phyloP scores from a whole-genome alignment of 768 basidiomycete genomes.

The Suillus brevipes region DNA sequence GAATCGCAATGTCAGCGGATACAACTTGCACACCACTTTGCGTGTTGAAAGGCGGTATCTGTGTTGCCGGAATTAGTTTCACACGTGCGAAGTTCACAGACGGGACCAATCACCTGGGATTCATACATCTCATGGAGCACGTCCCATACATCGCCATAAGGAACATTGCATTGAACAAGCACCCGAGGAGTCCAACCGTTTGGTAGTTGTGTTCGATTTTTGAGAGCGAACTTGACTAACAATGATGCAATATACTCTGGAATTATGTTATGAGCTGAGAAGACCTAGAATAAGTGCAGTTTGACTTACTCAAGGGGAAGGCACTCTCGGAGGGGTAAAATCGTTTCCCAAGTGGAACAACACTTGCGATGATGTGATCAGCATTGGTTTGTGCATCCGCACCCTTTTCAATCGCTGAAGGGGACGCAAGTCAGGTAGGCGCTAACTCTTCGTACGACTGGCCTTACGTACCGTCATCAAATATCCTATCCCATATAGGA shows the following conservation, averaged over 20 bases:
- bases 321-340: slow-evolving; percentile 92
- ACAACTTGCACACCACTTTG: slow-evolving; percentile 78
- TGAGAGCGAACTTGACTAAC: slow-evolving; percentile 71
- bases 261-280: not conserved
- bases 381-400: slow-evolving; percentile 55
- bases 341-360: slow-evolving; percentile 75
- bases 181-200: slow-evolving; percentile 83
- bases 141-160: slow-evolving; percentile 82
- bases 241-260: slow-evolving; percentile 75
- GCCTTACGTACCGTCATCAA: slow-evolving; percentile 65
- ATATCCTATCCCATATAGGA: slow-evolving; percentile 87
- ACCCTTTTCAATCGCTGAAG: slow-evolving; percentile 55
- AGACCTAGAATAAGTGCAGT: slow-evolving; percentile 3
- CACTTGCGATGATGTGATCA: slow-evolving; percentile 61
- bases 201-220: slow-evolving; percentile 56
- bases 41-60: slow-evolving; percentile 84
- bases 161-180: slow-evolving; percentile 79
- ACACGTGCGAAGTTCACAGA: slow-evolving; percentile 5
- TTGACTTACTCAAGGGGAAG: slow-evolving; percentile 76
- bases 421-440: slow-evolving; percentile 6
- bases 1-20: slow-evolving; percentile 77
- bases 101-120: slow-evolving; percentile 62
- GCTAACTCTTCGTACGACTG: not conserved
- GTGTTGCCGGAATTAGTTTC: slow-evolving; percentile 9
- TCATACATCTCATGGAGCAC: slow-evolving; percentile 85